Evolutionary conservation across 495 filamentous ascomycete genomes (phyloP).

Genomic region (Penicillium coprophilum): DNA sequence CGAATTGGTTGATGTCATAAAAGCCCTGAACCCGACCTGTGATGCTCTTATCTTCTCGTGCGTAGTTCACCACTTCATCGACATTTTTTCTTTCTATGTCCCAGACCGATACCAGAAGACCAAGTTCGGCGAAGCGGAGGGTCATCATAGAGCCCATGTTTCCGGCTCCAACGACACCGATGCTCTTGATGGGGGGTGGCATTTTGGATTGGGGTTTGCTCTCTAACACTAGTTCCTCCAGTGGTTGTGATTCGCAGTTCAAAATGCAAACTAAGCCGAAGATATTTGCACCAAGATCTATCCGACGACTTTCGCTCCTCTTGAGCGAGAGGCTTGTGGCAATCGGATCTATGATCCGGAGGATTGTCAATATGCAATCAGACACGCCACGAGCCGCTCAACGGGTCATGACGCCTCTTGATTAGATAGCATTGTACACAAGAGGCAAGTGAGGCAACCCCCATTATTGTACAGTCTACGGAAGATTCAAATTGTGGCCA

Average conservation of each 20-base stretch:
- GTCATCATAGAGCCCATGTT: slow-evolving; percentile 67
- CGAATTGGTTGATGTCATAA: slow-evolving; percentile 41
- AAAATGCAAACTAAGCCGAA: background rate
- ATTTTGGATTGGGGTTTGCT: slow-evolving; percentile 15
- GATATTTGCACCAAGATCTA: background rate
- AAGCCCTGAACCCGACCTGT: slow-evolving; percentile 39
- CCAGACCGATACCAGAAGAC: slow-evolving; percentile 59
- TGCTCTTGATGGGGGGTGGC: slow-evolving; percentile 39
- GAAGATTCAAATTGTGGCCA: background rate
- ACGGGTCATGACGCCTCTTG: background rate
- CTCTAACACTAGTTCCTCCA: background rate
- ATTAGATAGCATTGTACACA: background rate
- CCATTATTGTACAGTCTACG: background rate
- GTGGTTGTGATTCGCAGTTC: too few relatives aligned
- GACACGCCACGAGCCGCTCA: background rate
- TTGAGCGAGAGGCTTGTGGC: slow-evolving; percentile 21
- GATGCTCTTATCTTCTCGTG: slow-evolving; percentile 20
- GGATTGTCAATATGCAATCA: slow-evolving; percentile 25
- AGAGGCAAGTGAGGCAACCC: slow-evolving; percentile 1
- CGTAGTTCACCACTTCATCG: slow-evolving; percentile 34
- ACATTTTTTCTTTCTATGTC: slow-evolving; percentile 55
- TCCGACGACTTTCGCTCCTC: slow-evolving; percentile 4
- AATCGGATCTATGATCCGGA: slow-evolving; percentile 13
- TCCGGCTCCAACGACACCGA: slow-evolving; percentile 65
- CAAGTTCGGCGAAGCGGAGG: slow-evolving; percentile 63